These are phyloP conservation scores for Yarrowia deformans DNA, from an alignment of 805 yeast species.

Conservation along the genomic window DNA sequence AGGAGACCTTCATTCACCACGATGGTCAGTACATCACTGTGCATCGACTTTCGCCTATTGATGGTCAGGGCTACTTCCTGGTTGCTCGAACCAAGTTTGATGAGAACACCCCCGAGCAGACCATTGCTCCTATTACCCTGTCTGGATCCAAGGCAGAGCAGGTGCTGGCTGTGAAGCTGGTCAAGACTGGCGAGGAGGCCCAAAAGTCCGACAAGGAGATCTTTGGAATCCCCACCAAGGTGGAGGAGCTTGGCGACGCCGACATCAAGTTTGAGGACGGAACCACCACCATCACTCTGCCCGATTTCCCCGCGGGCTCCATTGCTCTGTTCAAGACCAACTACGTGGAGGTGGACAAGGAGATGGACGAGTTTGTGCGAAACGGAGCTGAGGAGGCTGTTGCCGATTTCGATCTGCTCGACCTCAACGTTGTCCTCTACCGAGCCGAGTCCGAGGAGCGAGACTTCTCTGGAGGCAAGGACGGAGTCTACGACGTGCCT, in stretches of 20 bases:
- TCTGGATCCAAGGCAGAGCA: slow-evolving; percentile 53
- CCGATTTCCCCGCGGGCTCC: slow-evolving; percentile 87
- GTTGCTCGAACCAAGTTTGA: slow-evolving; percentile 84
- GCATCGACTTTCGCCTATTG: slow-evolving; percentile 80
- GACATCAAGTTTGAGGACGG: slow-evolving; percentile 54
- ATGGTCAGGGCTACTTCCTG: slow-evolving; percentile 88
- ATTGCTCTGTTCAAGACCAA: slow-evolving; percentile 81
- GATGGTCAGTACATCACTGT: slow-evolving; percentile 92
- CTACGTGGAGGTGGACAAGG: slow-evolving; percentile 68
- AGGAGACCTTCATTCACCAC: slow-evolving; percentile 93
- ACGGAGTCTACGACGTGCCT: slow-evolving; percentile 80
- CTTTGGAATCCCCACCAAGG: slow-evolving; percentile 70
- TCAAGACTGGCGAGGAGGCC: slow-evolving; percentile 58
- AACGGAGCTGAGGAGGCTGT: slow-evolving; percentile 82
- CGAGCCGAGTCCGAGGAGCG: slow-evolving; percentile 87
- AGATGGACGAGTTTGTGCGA: slow-evolving; percentile 70
- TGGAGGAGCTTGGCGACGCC: slow-evolving; percentile 62
- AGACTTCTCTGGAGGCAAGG: slow-evolving; percentile 73
- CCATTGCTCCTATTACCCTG: slow-evolving; percentile 47
- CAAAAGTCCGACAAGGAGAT: slow-evolving; percentile 54
- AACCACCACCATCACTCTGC: slow-evolving; percentile 63
- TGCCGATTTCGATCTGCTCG: slow-evolving; percentile 63
- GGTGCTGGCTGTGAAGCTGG: slow-evolving; percentile 65
- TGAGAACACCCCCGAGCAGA: slow-evolving; percentile 50
- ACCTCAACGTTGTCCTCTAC: slow-evolving; percentile 77